Conservation (phyloP, 1,284 basidiomycete genomes). For the Cryptococcus amylolentus region DNA sequence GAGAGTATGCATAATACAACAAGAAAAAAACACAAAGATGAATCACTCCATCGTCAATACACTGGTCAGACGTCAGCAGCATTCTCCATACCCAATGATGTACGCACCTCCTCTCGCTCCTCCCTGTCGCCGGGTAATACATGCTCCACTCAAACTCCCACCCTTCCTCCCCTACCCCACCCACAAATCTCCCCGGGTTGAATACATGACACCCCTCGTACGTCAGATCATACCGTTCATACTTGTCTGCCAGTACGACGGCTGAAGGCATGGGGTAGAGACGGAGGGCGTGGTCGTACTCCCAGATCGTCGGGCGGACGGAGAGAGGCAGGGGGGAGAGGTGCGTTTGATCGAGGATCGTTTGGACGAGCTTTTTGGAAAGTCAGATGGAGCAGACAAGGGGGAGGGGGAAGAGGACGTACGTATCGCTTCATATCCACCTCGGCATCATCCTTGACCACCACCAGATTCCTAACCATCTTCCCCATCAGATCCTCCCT, state of each 20-base stretch:
- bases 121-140: slow-evolving; percentile 63
- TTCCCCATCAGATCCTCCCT: slow-evolving; percentile 90
- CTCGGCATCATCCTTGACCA: slow-evolving; percentile 72
- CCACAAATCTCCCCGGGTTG: slow-evolving; percentile 88
- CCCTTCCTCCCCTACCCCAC: slow-evolving; percentile 30
- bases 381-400: not conserved
- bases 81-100: not conserved
- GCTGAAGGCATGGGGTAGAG: slow-evolving; percentile 93
- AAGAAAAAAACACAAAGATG: not conserved
- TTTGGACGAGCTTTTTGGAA: slow-evolving; percentile 73
- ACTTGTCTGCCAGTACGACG: slow-evolving; percentile 93
- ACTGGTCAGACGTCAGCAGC: slow-evolving; percentile 12
- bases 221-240: slow-evolving; percentile 91
- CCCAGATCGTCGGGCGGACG: slow-evolving; percentile 82
- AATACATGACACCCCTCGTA: slow-evolving; percentile 99
- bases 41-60: slow-evolving; percentile 30
- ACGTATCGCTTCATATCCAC: slow-evolving; percentile 80
- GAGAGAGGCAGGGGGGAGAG: slow-evolving; percentile 77
- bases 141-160: slow-evolving; percentile 76
- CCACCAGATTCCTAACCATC: slow-evolving; percentile 87
- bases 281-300: slow-evolving; percentile 87
- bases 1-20: slow-evolving; percentile 3
- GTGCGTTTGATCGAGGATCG: slow-evolving; percentile 87
- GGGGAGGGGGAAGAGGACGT: slow-evolving; percentile 38
- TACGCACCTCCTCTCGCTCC: slow-evolving; percentile 46